Evolutionary conservation across 108 stramenopile species (phyloP).

Genomic region (Poteriospumella lacustris): DNA sequence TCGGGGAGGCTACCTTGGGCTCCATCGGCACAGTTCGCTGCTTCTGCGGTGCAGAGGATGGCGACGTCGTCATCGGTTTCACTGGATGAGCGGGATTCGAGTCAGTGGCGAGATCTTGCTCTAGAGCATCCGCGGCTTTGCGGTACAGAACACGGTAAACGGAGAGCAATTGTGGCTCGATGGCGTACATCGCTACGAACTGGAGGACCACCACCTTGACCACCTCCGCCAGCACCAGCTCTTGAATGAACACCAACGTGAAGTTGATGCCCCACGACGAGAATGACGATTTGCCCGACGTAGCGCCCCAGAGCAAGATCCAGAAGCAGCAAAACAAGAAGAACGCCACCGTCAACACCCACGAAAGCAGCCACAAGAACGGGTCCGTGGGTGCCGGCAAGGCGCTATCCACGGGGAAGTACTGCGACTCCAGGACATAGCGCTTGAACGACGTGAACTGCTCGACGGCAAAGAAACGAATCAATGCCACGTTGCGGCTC

Average conservation of each 20-base stretch:
- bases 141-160: background rate
- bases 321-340: background rate
- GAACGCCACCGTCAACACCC: background rate
- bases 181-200: background rate
- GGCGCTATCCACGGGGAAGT: background rate
- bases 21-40: no score
- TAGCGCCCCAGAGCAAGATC: background rate
- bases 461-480: background rate
- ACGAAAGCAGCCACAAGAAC: background rate
- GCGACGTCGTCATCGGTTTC: no score
- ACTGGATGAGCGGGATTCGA: no score
- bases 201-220: background rate
- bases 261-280: background rate
- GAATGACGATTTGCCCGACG: background rate
- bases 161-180: background rate
- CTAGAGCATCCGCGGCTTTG: background rate
- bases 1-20: no score
- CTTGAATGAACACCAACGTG: background rate
- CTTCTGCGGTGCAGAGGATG: no score
- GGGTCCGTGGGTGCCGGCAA: background rate
- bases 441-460: conserved; percentile 2
- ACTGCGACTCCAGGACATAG: background rate
- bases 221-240: background rate
- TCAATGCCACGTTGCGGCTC: background rate
- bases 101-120: no score